Evolutionary conservation across 495 filamentous ascomycete species (phyloP).

Genomic region (Daldinia childiae): DNA sequence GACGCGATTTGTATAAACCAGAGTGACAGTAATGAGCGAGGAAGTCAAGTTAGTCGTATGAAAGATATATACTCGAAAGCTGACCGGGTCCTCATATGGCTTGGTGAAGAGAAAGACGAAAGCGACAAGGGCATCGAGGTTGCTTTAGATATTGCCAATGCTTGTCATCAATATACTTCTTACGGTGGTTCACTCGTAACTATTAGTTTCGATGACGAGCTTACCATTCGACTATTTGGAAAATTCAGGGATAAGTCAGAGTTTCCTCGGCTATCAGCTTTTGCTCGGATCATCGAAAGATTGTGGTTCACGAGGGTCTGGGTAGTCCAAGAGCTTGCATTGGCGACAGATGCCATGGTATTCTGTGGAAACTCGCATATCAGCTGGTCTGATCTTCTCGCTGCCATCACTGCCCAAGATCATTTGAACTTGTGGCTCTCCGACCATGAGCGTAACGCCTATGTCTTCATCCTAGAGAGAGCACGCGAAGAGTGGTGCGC

Average conservation of each 20-base stretch:
- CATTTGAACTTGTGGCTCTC: constrained; percentile 32
- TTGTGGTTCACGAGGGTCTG: constrained; percentile 41
- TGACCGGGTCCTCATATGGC: constrained; percentile 30
- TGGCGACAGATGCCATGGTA: constrained; percentile 28
- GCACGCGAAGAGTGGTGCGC: constrained; percentile 28
- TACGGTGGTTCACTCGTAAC: constrained; percentile 15
- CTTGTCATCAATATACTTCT: constrained; percentile 19
- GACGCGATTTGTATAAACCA: constrained; percentile 41
- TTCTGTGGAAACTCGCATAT: constrained; percentile 32
- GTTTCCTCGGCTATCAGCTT: constrained; percentile 29
- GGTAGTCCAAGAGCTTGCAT: constrained; percentile 40
- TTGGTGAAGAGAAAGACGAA: constrained; percentile 36
- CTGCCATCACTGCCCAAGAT: constrained; percentile 35
- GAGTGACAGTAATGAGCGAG: constrained; percentile 30
- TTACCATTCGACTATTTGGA: constrained; percentile 19
- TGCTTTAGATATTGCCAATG: constrained; percentile 26
- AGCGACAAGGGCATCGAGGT: constrained; percentile 24
- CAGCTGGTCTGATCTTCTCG: constrained; percentile 31
- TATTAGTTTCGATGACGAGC: constrained; percentile 22
- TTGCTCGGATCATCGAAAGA: constrained; percentile 29
- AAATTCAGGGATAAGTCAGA: constrained; percentile 28
- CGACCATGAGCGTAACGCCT: constrained; percentile 36
- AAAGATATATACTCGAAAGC: constrained; percentile 38
- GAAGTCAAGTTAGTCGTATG: constrained; percentile 36
- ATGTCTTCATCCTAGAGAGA: constrained; percentile 34